Conservation (phyloP, 164 flowering plant species). For the Annona cherimola region DNA sequence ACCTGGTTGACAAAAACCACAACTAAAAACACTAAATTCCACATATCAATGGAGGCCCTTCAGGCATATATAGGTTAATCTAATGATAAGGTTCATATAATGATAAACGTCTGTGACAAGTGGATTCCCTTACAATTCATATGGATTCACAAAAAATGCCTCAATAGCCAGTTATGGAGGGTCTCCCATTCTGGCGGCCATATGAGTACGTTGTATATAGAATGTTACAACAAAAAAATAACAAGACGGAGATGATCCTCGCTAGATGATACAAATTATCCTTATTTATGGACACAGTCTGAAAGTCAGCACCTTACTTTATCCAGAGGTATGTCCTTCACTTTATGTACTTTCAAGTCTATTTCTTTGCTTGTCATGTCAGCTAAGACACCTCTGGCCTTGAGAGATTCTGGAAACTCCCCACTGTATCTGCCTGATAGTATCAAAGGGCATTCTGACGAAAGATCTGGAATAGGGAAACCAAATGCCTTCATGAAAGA, state of each 20-base stretch:
- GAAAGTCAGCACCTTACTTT: slow-evolving; percentile 39
- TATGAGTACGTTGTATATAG: too few relatives aligned
- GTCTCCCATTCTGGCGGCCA: too few relatives aligned
- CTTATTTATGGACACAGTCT: background rate
- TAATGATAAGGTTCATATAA: background rate
- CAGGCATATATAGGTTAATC: background rate
- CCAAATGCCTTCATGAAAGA: slow-evolving; percentile 52
- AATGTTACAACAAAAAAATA: background rate
- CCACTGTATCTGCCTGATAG: slow-evolving; percentile 77
- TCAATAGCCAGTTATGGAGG: background rate
- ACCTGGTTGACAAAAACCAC: slow-evolving; percentile 33
- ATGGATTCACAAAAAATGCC: background rate
- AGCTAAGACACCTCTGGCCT: slow-evolving; percentile 48
- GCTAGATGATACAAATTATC: background rate
- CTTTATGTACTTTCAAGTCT: slow-evolving; percentile 49
- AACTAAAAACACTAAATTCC: background rate
- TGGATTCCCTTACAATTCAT: background rate
- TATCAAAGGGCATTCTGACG: slow-evolving; percentile 51
- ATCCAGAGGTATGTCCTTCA: slow-evolving; percentile 65
- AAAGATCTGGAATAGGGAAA: slow-evolving; percentile 63
- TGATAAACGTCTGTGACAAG: background rate
- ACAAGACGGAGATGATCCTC: background rate
- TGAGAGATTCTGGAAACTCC: slow-evolving; percentile 50
- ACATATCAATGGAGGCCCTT: background rate
- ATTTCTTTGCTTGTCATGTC: slow-evolving; percentile 36